Base-by-base conservation (phyloP, 1,284 basidiomycete genomes). In the Cutaneotrichosporon sp. region DNA sequence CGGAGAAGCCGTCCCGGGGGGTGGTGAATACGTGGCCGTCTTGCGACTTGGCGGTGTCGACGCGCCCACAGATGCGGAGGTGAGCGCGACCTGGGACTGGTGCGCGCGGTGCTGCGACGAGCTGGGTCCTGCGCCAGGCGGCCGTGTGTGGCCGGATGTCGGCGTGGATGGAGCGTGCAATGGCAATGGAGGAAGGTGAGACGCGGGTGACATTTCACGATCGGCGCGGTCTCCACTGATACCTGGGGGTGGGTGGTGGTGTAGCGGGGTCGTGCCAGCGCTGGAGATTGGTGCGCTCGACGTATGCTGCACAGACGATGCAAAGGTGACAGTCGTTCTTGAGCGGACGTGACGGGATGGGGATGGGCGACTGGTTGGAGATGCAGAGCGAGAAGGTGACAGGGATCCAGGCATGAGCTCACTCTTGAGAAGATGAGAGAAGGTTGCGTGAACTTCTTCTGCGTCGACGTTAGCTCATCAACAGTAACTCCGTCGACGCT, bases 361-460 rank as follows among this genome's bases (percentile, higher is more conserved):
- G 39, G 61, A 62, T 9, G 46, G 55, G 4, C 52, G 52, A 26
- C 59, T 50, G 61, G 65, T 17, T 13, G 47, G 47, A 5, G 66
- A 64, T 18, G 41, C 48, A 12, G 56, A 62, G 37, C 45, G 61
- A 8, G 59, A 61, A 34, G 58, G 60, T 14, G 65, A 56, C 14
- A 49, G 47, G 17, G 60, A 45, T 1, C 61, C 60, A 7, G 78
- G 75, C 59, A 80, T 79, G 9, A 81, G 73, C 58, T 81, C 80
- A 38, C 73, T 74, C 41, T 77, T 78, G 14, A 81, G 74, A 2
- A 81, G 63, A 18, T 77, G 72, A 17, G 77, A 76, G 64, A 80
- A 81, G 0, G 79, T 78, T 49, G 75, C 70, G 59, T 80, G 78
- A 9, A 79, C 77, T 64, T 80, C 77, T 49, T 79, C 78, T 78